These are phyloP conservation scores for Conticribra guillardii DNA, from an alignment of 108 stramenopile genomes.

Conservation along the genomic window DNA sequence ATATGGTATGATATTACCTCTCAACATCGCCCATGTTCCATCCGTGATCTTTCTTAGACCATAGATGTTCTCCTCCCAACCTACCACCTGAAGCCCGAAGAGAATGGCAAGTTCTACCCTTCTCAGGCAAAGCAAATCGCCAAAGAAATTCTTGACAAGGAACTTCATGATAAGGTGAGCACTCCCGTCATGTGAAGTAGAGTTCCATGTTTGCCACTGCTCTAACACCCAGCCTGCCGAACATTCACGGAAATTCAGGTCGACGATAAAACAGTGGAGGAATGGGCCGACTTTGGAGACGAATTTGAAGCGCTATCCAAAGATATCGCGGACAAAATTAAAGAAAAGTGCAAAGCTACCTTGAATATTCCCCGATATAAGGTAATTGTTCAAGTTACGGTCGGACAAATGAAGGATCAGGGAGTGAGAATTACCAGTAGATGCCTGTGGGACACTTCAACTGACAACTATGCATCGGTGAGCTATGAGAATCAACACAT, in stretches of 20 bases:
- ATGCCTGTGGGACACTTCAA: slow-evolving; percentile 74
- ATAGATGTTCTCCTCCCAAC: slow-evolving; percentile 39
- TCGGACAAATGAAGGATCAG: slow-evolving; percentile 75
- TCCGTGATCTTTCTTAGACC: too few species aligned
- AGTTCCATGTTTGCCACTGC: neutral
- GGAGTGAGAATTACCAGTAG: slow-evolving; percentile 69
- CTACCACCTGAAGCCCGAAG: slow-evolving; percentile 46
- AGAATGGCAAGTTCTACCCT: slow-evolving; percentile 49
- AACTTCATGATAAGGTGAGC: slow-evolving; percentile 13
- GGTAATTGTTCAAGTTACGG: slow-evolving; percentile 67
- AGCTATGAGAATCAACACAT: slow-evolving; percentile 51
- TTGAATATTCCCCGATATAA: slow-evolving; percentile 66
- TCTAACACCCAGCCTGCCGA: neutral
- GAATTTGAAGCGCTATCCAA: slow-evolving; percentile 45
- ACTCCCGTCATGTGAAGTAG: neutral
- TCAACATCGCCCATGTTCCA: too few species aligned
- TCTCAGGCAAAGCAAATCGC: slow-evolving; percentile 41
- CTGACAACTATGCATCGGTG: slow-evolving; percentile 66
- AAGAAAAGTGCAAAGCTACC: slow-evolving; percentile 51
- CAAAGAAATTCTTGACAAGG: slow-evolving; percentile 44
- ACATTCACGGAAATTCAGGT: slow-evolving; percentile 6
- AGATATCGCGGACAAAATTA: slow-evolving; percentile 63
- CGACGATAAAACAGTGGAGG: slow-evolving; percentile 55
- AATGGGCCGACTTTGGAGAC: slow-evolving; percentile 52
- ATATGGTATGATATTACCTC: too few species aligned